Conservation (phyloP, 345 rosid genomes). For the Populus davidiana region DNA sequence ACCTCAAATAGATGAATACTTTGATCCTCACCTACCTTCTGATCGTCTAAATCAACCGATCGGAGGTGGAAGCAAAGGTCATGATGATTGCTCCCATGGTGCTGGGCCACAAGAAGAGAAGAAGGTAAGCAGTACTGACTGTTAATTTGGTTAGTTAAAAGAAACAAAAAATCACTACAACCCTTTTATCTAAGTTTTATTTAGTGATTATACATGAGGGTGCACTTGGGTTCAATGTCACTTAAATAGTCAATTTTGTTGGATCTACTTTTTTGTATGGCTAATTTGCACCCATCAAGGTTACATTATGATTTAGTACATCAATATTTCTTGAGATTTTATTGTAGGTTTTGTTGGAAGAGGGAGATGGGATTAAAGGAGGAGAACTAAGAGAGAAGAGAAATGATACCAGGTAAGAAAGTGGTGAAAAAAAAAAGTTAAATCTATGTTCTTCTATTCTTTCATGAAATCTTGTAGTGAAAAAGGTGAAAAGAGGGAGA, state of each 20-base stretch:
- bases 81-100: constrained; percentile 11
- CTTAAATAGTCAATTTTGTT: constrained; percentile 3
- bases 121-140: constrained; percentile 21
- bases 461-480: constrained; percentile 39
- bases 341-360: constrained; percentile 28
- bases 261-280: constrained; percentile 6
- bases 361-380: constrained; percentile 3
- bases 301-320: constrained; percentile 3
- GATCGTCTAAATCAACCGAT: constrained; percentile 43
- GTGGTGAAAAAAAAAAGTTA: constrained; percentile 10
- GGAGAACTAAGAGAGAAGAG: constrained; percentile 24
- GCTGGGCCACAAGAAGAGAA: constrained; percentile 4
- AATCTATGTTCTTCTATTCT: constrained; percentile 25
- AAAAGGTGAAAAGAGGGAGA: constrained; percentile 34
- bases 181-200: constrained; percentile 3
- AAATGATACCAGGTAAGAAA: constrained; percentile 58
- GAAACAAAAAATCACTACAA: background rate
- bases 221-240: constrained; percentile 43
- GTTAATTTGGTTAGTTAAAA: constrained; percentile 33
- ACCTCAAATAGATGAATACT: background rate
- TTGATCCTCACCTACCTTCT: constrained; percentile 23
- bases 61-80: constrained; percentile 22
- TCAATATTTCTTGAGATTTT: constrained; percentile 4
- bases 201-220: constrained; percentile 2
- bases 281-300: constrained; percentile 31